Conservation (phyloP, 306 rosid genomes). For the Vigna reflexopilosa region DNA sequence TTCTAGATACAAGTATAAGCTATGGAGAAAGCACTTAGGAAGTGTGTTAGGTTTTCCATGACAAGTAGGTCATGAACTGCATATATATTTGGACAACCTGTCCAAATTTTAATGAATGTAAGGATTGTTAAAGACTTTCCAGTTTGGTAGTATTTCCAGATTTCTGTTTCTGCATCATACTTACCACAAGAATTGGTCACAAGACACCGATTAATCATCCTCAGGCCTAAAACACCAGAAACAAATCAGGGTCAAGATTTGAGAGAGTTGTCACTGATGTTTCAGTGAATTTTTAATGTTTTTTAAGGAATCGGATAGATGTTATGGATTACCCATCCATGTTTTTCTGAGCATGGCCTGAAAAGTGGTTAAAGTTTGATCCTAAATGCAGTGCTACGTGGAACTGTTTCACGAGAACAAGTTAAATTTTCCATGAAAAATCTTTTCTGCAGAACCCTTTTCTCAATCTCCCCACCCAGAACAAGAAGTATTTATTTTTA, state of each 20-base stretch:
- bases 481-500: neutral
- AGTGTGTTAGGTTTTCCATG: constrained; percentile 40
- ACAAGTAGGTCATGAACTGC: constrained; percentile 7
- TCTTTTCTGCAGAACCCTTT: neutral
- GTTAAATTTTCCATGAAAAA: constrained; percentile 10
- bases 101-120: constrained; percentile 47
- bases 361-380: neutral
- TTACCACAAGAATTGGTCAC: neutral
- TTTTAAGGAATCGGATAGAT: neutral
- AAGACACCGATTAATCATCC: neutral
- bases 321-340: neutral
- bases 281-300: neutral
- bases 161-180: neutral
- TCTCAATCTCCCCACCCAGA: neutral
- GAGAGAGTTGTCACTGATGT: neutral
- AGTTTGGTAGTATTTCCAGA: neutral
- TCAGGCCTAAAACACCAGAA: neutral
- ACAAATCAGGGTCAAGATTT: neutral
- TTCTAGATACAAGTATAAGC: neutral
- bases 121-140: constrained; percentile 16
- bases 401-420: neutral
- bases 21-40: neutral
- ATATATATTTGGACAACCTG: constrained; percentile 39
- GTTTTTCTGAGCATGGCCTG: neutral
- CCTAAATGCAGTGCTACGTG: neutral